Evolutionary conservation across 1,284 basidiomycete species (phyloP).

Genomic region (Takashimella koratensis): DNA sequence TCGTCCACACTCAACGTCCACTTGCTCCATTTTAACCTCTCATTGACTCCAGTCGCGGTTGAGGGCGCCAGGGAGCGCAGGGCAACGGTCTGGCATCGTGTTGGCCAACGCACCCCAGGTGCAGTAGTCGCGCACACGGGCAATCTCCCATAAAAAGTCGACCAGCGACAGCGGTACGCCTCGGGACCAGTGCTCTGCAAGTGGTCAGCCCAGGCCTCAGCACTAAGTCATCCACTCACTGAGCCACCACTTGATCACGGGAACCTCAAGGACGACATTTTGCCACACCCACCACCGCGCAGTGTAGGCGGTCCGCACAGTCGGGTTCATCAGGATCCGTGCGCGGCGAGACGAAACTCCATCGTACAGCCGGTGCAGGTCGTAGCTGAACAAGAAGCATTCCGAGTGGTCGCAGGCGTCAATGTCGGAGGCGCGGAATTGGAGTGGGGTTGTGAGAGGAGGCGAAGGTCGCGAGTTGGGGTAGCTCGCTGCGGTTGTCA

Average conservation of each 20-base stretch:
- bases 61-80: constrained; percentile 16
- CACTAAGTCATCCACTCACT: constrained; percentile 26
- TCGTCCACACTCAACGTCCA: too few relatives aligned
- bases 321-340: constrained; percentile 54
- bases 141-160: constrained; percentile 28
- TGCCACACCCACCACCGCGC: constrained; percentile 52
- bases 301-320: constrained; percentile 50
- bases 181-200: constrained; percentile 25
- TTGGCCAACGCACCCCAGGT: constrained; percentile 29
- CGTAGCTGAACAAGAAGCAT: constrained; percentile 57
- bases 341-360: constrained; percentile 37
- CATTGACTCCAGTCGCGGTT: constrained; percentile 16
- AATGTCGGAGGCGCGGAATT: constrained; percentile 52
- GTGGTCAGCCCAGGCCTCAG: neutral
- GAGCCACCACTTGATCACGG: constrained; percentile 54
- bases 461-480: constrained; percentile 37
- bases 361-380: constrained; percentile 54
- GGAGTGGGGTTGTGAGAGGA: constrained; percentile 48
- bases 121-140: constrained; percentile 26
- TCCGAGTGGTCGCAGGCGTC: constrained; percentile 57
- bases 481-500: constrained; percentile 32
- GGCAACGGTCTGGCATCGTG: constrained; percentile 23
- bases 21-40: too few relatives aligned
- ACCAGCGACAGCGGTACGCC: constrained; percentile 17
- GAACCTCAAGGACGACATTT: constrained; percentile 53